A percentile compares a stretch with the other conserved stretches of the same genome.
Evolutionary conservation across 139 green algal species (phyloP).

Genomic region (Chlamydomonas sp.): DNA sequence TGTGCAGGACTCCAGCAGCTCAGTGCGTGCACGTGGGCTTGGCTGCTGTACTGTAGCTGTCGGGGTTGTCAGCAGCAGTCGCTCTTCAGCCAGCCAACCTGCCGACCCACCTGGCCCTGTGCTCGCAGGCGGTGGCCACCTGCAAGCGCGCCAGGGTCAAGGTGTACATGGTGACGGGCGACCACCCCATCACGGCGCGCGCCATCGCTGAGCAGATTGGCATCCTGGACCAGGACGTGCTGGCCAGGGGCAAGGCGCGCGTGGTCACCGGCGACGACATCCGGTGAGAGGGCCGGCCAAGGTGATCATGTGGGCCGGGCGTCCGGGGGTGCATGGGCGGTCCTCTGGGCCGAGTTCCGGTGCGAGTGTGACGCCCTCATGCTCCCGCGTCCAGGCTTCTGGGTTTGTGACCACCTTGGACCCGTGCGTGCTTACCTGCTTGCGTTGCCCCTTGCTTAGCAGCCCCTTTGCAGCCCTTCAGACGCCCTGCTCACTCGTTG

Average conservation of each 20-base stretch:
- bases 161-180: conserved; percentile 87
- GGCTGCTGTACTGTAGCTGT: too few relatives aligned
- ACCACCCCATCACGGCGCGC: conserved; percentile 81
- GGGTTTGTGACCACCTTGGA: too few relatives aligned
- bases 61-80: neutral
- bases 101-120: neutral
- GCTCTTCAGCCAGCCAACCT: neutral
- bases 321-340: neutral
- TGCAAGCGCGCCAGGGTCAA: conserved; percentile 63
- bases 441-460: too few relatives aligned
- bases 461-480: too few relatives aligned
- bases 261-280: conserved; percentile 84
- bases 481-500: too few relatives aligned
- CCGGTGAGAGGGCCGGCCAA: neutral
- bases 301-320: neutral
- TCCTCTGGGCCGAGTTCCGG: too few relatives aligned
- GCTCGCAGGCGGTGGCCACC: conserved; percentile 9
- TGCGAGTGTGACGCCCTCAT: too few relatives aligned
- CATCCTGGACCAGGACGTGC: conserved; percentile 72
- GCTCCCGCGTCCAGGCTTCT: too few relatives aligned
- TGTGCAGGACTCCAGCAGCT: neutral
- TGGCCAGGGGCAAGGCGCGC: conserved; percentile 55
- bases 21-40: too few relatives aligned
- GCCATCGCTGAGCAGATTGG: conserved; percentile 71
- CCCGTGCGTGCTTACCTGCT: too few relatives aligned